Base-by-base conservation (phyloP, 345 rosid genomes). In the Pistacia vera region DNA sequence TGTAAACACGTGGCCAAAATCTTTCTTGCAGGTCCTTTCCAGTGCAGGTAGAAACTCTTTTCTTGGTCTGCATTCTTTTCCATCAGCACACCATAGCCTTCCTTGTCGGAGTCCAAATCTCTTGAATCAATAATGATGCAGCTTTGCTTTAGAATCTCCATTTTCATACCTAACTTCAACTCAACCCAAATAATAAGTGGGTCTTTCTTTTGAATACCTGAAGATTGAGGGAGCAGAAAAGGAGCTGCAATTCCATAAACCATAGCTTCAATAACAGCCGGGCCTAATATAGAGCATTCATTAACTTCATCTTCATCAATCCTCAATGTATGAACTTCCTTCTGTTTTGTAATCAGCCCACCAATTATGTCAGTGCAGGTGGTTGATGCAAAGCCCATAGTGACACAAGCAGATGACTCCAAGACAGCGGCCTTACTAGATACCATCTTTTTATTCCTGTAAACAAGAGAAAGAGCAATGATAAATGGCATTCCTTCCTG, bases 11-110 rank as follows among this genome's bases (percentile, higher is more conserved):
- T 28, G 33, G 52, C 8, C 14, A 73, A 18, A 28, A 49, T 63
- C 10, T 2, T 62, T 46, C 54, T 12, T 63, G 68, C 69, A 28
- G 76, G 48, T 62, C 76, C 76, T 62, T n/a, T 49, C 68, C 38
- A 28, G 11, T 63, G 76, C 76, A 75, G 9, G 55, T 38, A 44
- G 25, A 17, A 12, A 51, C 13, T 2, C 0, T 20, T 61, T 18
- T 62, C 66, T 6, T 22, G 9, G 2, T 59, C 60, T 73, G n/a
- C 35, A 11, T 49, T 33, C 59, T 63, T 49, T 44, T 28, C 62
- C 44, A 73, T 17, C 30, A 73, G 11, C 12, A 73, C 68, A 35
- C 30, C 1, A 7, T 10, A 12, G 12, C 44, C 75, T 8, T 44
- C n/a, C 14, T 72, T 4, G 3, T n/a, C 8, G 16, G 67, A 46